Evolutionary conservation across 2,329 filamentous ascomycete species (phyloP), one percentile per base, ranked within the genome.

Genomic region (Coniochaeta ligniaria): DNA sequence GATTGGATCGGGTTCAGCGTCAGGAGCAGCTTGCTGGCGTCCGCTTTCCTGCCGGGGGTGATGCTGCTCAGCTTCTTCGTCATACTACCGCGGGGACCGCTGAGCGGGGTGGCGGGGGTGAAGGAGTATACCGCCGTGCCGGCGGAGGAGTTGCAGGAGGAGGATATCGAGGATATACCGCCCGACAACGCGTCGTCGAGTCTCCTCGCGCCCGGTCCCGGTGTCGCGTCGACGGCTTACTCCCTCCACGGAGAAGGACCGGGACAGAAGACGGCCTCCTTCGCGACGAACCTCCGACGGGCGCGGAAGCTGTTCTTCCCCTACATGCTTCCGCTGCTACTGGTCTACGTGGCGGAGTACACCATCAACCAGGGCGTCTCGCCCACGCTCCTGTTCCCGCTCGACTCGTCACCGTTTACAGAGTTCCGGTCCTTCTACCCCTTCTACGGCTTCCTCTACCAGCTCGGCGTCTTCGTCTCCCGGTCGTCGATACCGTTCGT

Each of bases 331-430:
- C 95, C 95, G 0, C 81, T 99, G 16, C 81, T 98, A 36, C 78
- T 98, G 17, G 95, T 99, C 33, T 99, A 97, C 72, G 84, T 98
- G 38, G 92, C 93, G 60, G 95, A 99, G 77, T 99, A 99, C 73
- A 96, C 91, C 60, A 97, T 98, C 74, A 98, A 98, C 76, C 93
- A 96, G 77, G 94, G 93, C 38, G 92, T 98, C 0, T 82, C 92
- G 0, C 94, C 95, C 0, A 96, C 92, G 0, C 79, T 98, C 0
- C 83, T 99, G 5, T 99, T 96, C 71, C 92, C 93, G 0, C 79
- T 97, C 0, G 71, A 80, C 1, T 75, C 83, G 12, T 89, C 90
- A 1, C 95, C 95, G 0, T 98, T 98, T 72, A 76, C 78, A 35
- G 84, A 91, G 66, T 95, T 87, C 71, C 88, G 94, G 45, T 89